Conservation (phyloP, 495 filamentous ascomycete species). For the Cetradonia linearis region DNA sequence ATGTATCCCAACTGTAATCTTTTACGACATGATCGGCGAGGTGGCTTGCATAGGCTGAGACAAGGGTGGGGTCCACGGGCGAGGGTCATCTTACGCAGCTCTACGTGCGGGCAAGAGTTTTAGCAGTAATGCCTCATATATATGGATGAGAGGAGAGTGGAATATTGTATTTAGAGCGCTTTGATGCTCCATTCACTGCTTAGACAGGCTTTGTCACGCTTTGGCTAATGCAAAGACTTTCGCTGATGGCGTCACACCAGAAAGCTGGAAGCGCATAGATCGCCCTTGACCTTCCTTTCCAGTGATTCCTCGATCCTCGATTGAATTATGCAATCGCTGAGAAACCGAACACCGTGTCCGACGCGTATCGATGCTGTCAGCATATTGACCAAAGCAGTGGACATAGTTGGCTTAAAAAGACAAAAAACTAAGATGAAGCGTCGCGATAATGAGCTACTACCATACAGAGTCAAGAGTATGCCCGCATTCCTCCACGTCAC, state of each 20-base stretch:
- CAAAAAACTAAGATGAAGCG: not conserved
- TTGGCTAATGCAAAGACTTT: not conserved
- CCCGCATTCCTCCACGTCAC: not conserved
- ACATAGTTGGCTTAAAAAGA: not conserved
- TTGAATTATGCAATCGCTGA: not conserved
- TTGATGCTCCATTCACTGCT: slow-evolving; percentile 1
- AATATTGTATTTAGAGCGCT: slow-evolving; percentile 4
- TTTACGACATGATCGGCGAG: slow-evolving; percentile 3
- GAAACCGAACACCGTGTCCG: not conserved
- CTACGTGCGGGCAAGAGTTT: slow-evolving; percentile 1
- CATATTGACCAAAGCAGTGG: not conserved
- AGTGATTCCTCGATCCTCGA: not conserved
- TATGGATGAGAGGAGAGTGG: slow-evolving; percentile 1
- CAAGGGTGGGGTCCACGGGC: not conserved
- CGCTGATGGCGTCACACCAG: not conserved
- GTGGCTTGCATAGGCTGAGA: slow-evolving; percentile 9
- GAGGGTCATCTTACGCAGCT: not conserved
- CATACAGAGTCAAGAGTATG: not conserved
- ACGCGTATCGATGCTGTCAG: not conserved
- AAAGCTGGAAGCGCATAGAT: not conserved
- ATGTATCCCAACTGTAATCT: slow-evolving; percentile 9
- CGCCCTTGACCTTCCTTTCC: not conserved
- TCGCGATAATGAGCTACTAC: not conserved
- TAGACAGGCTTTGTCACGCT: not conserved
- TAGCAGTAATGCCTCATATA: not conserved